phyloP scores from a whole-genome alignment of 495 filamentous ascomycete species.

The Penicillium pancosmium region DNA sequence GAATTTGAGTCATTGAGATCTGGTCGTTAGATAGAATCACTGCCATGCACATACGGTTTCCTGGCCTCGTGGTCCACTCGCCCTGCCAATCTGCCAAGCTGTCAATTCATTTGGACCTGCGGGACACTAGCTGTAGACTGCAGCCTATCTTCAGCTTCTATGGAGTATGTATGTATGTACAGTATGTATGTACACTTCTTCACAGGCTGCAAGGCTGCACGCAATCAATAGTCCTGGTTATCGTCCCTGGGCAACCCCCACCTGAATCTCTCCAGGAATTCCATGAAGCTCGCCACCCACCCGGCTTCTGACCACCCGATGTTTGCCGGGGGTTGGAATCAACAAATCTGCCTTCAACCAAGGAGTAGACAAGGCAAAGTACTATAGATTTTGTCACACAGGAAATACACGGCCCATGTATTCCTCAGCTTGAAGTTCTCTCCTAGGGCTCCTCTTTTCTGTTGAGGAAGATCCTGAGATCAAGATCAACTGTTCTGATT shows the following conservation, averaged over 20 bases:
- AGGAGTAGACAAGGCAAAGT: neutral
- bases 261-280: neutral
- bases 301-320: neutral
- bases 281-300: neutral
- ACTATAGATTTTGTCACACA: conserved; percentile 7
- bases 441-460: neutral
- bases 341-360: neutral
- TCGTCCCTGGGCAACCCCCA: neutral
- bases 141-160: neutral
- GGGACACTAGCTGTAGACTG: conserved; percentile 9
- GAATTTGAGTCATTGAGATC: conserved; percentile 13
- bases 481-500: conserved; percentile 25
- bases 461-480: conserved; percentile 10
- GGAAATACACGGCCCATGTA: neutral
- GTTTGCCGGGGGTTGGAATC: neutral
- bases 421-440: neutral
- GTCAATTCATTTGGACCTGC: conserved; percentile 9
- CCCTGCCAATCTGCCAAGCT: neutral
- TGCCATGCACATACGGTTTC: conserved; percentile 7
- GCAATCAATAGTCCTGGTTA: neutral
- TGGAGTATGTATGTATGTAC: neutral
- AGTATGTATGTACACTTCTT: neutral
- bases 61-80: conserved; percentile 11
- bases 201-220: neutral
- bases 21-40: conserved; percentile 20